Evolutionary conservation across 2,329 filamentous ascomycete genomes (phyloP), one percentile per base, ranked within the genome.

Genomic region (Byssothecium circinans): DNA sequence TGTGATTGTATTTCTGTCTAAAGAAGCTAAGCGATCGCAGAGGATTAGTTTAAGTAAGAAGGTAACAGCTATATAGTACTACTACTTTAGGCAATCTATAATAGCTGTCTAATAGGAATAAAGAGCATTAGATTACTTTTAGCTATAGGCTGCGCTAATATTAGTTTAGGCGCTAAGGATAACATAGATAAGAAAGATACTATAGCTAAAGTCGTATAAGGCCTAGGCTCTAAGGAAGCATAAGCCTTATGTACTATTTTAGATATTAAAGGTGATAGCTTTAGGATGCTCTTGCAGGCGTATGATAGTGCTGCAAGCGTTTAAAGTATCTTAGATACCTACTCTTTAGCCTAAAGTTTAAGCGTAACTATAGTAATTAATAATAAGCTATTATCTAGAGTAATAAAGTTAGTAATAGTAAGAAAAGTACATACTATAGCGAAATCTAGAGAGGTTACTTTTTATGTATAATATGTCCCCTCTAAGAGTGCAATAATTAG

Each of bases 1-100:
- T 52, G 49, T 36, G 49, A 42, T 44, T 52, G 33, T 22, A 52
- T 52, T 29, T 52, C 49, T 23, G 36, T 46, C 29, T 33, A 41
- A 34, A 52, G 46, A 42, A 52, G 41, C 18, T n/a, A n/a, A 8
- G 45, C 43, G 35, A 52, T 52, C 18, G 49, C 49, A 11, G 49
- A 49, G 8, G 49, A 45, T 35, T 52, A 45, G 30, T 49, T 45
- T 10, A 41, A 36, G 25, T 19, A 8, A 34, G 46, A 45, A 23
- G 49, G 49, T 14, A 52, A 41, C 8, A 49, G 42, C 49, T 45
- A 52, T 25, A 36, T 47, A 15, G 45, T 47, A 43, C 36, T 50
- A 30, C 30, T 50, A n/a, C 33, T 40, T 27, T 47, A 22, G 19
- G 44, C 33, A n/a, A 50, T 36, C 40, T 50, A 25, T 34, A 34